phyloP scores from a whole-genome alignment of 768 basidiomycete species.

The Paxillus involutus region DNA sequence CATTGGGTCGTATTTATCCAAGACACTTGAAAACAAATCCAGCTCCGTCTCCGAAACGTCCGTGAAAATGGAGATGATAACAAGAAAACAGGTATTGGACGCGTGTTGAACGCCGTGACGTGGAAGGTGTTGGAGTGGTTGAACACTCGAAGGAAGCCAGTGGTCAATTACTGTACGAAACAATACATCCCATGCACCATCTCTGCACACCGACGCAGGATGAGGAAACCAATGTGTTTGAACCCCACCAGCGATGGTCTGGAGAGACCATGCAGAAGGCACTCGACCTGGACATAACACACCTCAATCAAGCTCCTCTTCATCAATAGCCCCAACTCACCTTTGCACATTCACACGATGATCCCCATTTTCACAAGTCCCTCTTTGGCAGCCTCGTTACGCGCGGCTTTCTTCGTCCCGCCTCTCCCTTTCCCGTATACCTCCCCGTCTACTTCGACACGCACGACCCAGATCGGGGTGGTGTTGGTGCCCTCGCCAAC shows the following conservation, averaged over 20 bases:
- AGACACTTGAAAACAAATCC: constrained; percentile 4
- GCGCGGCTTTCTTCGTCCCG: constrained; percentile 75
- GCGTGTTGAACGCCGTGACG: background rate
- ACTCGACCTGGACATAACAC: background rate
- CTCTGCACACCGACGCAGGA: constrained; percentile 67
- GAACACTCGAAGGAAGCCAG: background rate
- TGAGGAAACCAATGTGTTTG: constrained; percentile 12
- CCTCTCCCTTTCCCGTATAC: constrained; percentile 63
- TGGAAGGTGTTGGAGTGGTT: background rate
- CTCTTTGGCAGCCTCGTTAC: constrained; percentile 80
- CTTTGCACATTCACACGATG: constrained; percentile 34
- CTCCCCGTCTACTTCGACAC: constrained; percentile 60
- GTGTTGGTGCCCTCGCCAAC: constrained; percentile 48
- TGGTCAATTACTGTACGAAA: background rate
- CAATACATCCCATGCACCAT: constrained; percentile 40
- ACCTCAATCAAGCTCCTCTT: background rate
- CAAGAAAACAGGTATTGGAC: background rate
- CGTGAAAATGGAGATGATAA: background rate
- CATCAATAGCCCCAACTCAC: constrained; percentile 31
- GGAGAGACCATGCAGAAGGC: constrained; percentile 53
- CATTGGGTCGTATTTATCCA: background rate
- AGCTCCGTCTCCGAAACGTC: background rate
- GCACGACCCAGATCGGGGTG: constrained; percentile 78
- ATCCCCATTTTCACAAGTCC: constrained; percentile 64
- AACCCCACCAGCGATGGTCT: constrained; percentile 53